These are phyloP conservation scores for Cucurbita pepo DNA, from an alignment of 306 rosid species.

Conservation along the genomic window DNA sequence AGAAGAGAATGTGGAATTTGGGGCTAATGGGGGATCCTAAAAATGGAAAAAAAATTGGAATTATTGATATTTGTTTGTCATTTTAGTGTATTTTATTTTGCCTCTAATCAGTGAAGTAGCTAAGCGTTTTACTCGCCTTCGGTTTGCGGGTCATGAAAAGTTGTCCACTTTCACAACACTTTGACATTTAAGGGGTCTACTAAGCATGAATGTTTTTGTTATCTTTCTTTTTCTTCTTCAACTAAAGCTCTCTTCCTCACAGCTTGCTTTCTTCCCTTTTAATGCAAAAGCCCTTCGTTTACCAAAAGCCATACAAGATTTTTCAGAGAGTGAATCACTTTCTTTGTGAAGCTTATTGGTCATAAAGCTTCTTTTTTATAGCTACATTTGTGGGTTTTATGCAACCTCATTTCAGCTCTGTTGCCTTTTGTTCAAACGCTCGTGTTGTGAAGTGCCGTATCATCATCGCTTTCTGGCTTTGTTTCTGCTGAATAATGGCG, in stretches of 20 bases:
- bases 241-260: conserved; percentile 15
- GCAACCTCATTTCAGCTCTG: conserved; percentile 16
- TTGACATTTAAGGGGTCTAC: conserved; percentile 53
- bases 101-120: not conserved
- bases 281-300: conserved; percentile 36
- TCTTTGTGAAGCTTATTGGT: conserved; percentile 31
- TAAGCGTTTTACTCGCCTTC: conserved; percentile 24
- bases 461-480: conserved; percentile 29
- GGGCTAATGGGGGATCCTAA: not conserved
- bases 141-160: conserved; percentile 10
- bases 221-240: conserved; percentile 32
- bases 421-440: conserved; percentile 13
- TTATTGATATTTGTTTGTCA: not conserved
- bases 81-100: not conserved
- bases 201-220: conserved; percentile 15
- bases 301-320: conserved; percentile 26
- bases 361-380: conserved; percentile 27
- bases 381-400: conserved; percentile 23
- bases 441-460: conserved; percentile 17
- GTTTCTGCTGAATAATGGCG: conserved; percentile 16
- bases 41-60: not conserved
- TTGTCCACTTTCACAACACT: conserved; percentile 32
- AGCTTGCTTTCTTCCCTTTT: conserved; percentile 30
- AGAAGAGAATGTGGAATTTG: conserved; percentile 52
- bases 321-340: conserved; percentile 9